These are phyloP conservation scores for Blastocystis hominis DNA, from an alignment of 352 stramenopile species.

Conservation along the genomic window DNA sequence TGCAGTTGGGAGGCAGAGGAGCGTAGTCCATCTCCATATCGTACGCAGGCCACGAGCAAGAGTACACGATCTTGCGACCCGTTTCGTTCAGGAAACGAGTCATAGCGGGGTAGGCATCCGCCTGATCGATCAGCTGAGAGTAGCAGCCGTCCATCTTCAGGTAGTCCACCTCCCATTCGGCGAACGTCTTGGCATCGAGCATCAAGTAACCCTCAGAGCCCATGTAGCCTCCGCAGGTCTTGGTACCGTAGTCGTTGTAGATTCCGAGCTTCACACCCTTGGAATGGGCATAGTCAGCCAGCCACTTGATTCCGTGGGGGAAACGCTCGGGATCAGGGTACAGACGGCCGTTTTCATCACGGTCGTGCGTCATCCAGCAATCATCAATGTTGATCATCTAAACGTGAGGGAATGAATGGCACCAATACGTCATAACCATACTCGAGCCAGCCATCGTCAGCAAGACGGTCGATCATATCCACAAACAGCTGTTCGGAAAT, in stretches of 20 bases:
- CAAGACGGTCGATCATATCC: constrained; percentile 61
- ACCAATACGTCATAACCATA: constrained; percentile 62
- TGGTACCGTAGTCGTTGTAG: constrained; percentile 63
- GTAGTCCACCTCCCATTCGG: constrained; percentile 64
- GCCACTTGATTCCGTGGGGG: constrained; percentile 61
- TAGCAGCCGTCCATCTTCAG: constrained; percentile 67
- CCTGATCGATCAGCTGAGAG: constrained; percentile 56
- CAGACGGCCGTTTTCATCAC: constrained; percentile 57
- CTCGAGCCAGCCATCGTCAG: constrained; percentile 60
- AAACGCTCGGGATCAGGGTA: constrained; percentile 62
- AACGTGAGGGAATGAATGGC: background rate
- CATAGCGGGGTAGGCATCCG: constrained; percentile 58
- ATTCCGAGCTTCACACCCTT: constrained; percentile 63
- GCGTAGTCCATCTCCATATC: constrained; percentile 57
- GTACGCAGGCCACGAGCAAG: constrained; percentile 62
- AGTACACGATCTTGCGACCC: constrained; percentile 61
- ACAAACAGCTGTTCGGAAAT: constrained; percentile 62
- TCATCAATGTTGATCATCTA: constrained; percentile 65
- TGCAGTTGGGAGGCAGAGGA: constrained; percentile 61
- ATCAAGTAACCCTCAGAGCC: constrained; percentile 61
- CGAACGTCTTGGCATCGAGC: constrained; percentile 63
- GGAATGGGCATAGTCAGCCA: constrained; percentile 62
- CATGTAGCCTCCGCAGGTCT: constrained; percentile 63
- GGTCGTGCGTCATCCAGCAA: constrained; percentile 63
- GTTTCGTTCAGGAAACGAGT: constrained; percentile 59